Conservation (phyloP, 805 yeast genomes). For the Saturnispora gosingensis region DNA sequence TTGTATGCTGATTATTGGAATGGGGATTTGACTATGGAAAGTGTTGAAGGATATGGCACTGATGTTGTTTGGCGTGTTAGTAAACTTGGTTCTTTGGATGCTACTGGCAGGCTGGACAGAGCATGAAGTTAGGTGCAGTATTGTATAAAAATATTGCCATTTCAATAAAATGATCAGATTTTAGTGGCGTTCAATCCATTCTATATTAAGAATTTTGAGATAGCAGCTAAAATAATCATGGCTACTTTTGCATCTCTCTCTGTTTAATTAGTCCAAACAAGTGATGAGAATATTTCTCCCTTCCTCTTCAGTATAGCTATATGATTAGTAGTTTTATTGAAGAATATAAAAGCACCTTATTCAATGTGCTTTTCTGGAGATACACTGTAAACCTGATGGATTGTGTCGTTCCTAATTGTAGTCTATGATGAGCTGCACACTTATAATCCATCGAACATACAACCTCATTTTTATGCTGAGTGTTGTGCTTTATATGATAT, state of each 20-base stretch:
- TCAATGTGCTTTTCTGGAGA: too few relatives aligned
- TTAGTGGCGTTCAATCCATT: too few relatives aligned
- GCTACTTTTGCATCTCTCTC: too few relatives aligned
- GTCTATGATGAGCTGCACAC: too few relatives aligned
- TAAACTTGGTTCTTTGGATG: constrained; percentile 62
- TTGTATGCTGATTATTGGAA: constrained; percentile 97
- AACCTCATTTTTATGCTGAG: background rate
- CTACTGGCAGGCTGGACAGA: constrained; percentile 59
- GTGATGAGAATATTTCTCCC: too few relatives aligned
- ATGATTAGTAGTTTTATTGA: too few relatives aligned
- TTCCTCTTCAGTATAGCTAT: too few relatives aligned
- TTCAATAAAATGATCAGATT: too few relatives aligned
- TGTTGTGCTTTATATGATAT: background rate
- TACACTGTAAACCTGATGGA: background rate
- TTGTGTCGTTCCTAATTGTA: background rate
- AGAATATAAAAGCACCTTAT: too few relatives aligned
- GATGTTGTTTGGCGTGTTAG: constrained; percentile 77
- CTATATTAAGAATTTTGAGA: too few relatives aligned
- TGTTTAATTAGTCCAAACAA: too few relatives aligned
- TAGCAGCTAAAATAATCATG: too few relatives aligned
- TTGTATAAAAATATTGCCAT: background rate
- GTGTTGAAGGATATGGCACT: constrained; percentile 85
- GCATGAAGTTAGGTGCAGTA: constrained; percentile 29
- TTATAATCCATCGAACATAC: background rate
- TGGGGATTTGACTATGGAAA: constrained; percentile 74